Evolutionary conservation across 768 basidiomycete genomes (phyloP).

Genomic region (Suillus occidentalis): DNA sequence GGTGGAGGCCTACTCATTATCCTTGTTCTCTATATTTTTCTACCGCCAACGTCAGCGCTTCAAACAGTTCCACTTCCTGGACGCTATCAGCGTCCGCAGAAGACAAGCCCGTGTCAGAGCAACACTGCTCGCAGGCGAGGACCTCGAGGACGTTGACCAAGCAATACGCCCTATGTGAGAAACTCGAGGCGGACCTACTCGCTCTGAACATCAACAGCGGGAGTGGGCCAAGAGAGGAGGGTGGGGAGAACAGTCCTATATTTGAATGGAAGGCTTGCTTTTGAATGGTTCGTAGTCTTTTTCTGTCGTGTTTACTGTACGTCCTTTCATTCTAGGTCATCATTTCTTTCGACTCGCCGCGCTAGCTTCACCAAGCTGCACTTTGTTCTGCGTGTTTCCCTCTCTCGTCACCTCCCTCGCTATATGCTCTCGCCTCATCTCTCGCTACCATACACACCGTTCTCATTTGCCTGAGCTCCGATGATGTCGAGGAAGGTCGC

Average conservation of each 20-base stretch:
- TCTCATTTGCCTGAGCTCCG: conserved; percentile 91
- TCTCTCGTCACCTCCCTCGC: no score
- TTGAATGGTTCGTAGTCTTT: no score
- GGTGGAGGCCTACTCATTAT: conserved; percentile 39
- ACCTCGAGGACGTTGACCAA: conserved; percentile 36
- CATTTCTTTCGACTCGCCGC: no score
- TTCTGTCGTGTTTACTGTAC: no score
- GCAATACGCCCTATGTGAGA: conserved; percentile 80
- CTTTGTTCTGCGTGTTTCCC: no score
- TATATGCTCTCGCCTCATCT: no score
- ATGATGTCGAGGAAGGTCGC: conserved; percentile 97
- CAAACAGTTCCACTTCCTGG: conserved; percentile 31
- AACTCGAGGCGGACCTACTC: conserved; percentile 87
- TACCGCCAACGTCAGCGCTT: conserved; percentile 37
- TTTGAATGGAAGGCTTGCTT: no score
- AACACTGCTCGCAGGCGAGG: conserved; percentile 27
- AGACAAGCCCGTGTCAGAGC: conserved; percentile 20
- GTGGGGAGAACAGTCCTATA: conserved; percentile 34
- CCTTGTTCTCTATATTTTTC: conserved; percentile 37
- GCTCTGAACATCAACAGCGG: conserved; percentile 57
- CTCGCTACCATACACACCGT: conserved; percentile 53
- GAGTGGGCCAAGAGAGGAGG: conserved; percentile 28
- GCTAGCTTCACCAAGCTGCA: no score
- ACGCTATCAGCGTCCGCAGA: conserved; percentile 27
- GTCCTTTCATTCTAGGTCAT: no score